phyloP scores from a whole-genome alignment of 306 rosid genomes.

The Acacia acuminata region DNA sequence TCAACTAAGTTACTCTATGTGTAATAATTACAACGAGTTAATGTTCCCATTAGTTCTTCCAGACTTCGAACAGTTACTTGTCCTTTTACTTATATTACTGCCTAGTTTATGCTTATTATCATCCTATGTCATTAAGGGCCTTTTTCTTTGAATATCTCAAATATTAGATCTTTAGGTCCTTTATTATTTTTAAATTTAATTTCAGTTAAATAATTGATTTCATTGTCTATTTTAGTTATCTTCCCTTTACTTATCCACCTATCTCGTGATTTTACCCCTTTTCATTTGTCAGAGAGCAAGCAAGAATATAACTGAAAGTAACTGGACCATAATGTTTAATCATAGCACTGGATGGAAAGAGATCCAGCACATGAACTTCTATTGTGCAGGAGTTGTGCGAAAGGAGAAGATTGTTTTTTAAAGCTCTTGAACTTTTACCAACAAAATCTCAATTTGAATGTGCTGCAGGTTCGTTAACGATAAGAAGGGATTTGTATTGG shows the following conservation, averaged over 20 bases:
- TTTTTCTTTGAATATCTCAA: neutral
- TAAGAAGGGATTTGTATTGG: slow-evolving; percentile 87
- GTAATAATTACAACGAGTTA: neutral
- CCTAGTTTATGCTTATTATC: neutral
- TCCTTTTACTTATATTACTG: neutral
- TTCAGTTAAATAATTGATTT: neutral
- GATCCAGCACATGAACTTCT: neutral
- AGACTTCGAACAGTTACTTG: neutral
- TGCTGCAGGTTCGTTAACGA: slow-evolving; percentile 77
- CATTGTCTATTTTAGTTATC: neutral
- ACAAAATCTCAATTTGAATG: slow-evolving; percentile 17
- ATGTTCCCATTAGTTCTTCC: neutral
- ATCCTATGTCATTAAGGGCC: neutral
- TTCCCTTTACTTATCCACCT: slow-evolving; percentile 2
- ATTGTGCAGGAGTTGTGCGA: slow-evolving; percentile 11
- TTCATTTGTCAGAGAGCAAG: slow-evolving; percentile 2
- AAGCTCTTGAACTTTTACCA: slow-evolving; percentile 7
- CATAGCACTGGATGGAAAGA: slow-evolving; percentile 13
- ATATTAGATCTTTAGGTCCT: neutral
- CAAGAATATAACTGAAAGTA: neutral
- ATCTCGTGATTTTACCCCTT: neutral
- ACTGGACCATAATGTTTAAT: neutral
- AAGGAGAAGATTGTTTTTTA: neutral
- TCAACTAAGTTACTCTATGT: neutral
- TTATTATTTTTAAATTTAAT: neutral